Conservation (phyloP, 2,329 filamentous ascomycete genomes). For the Pseudonectria buxi region DNA sequence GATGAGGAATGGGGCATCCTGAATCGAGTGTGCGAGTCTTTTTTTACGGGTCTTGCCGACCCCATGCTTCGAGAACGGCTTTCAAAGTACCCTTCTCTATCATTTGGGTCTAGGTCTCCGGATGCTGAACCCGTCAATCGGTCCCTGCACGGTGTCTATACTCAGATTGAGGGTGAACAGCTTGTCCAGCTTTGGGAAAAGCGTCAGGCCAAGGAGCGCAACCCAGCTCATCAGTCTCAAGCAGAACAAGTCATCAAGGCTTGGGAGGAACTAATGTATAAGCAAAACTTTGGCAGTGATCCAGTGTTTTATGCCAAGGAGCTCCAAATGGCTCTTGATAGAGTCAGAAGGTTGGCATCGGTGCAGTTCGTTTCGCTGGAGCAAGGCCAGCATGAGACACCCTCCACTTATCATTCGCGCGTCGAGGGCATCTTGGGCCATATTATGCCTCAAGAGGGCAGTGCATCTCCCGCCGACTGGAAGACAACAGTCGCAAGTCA, state of each 20-base stretch:
- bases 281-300: constrained; percentile 35
- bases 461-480: constrained; percentile 2
- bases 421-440: constrained; percentile 25
- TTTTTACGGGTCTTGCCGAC: constrained; percentile 48
- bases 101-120: constrained; percentile 24
- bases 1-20: constrained; percentile 41
- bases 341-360: constrained; percentile 44
- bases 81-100: constrained; percentile 40
- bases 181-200: constrained; percentile 36
- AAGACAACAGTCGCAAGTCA: constrained; percentile 27
- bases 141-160: constrained; percentile 47
- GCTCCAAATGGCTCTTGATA: constrained; percentile 40
- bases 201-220: constrained; percentile 14
- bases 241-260: constrained; percentile 30
- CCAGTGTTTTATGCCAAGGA: constrained; percentile 46
- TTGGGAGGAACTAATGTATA: constrained; percentile 42
- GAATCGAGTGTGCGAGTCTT: constrained; percentile 45
- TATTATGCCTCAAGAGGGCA: constrained; percentile 31
- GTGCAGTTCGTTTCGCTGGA: constrained; percentile 47
- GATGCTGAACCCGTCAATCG: constrained; percentile 27
- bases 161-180: constrained; percentile 50
- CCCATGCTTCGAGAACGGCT: constrained; percentile 38
- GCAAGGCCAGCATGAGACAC: constrained; percentile 47
- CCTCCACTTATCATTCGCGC: constrained; percentile 42
- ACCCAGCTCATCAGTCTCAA: constrained; percentile 16